phyloP scores from a whole-genome alignment of 306 rosid species.

The Psophocarpus tetragonolobus region DNA sequence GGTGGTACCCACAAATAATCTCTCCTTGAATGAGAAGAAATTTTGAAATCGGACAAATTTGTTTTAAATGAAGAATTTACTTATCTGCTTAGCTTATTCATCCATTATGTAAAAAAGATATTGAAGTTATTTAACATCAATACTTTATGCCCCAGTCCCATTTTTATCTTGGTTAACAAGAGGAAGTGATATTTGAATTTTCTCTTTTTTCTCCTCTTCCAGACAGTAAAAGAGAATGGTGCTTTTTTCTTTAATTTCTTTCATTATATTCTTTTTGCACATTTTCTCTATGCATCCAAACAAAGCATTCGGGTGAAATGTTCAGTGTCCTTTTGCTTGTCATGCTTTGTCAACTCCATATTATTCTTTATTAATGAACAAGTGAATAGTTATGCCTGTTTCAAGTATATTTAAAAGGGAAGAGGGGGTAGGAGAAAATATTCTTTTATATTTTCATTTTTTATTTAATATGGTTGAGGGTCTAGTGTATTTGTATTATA shows the following conservation, averaged over 20 bases:
- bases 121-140: not conserved
- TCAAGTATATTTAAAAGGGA: not conserved
- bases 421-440: not conserved
- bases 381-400: not conserved
- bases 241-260: not conserved
- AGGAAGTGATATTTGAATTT: not conserved
- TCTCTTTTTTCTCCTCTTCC: not conserved
- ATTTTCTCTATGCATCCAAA: not conserved
- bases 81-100: not conserved
- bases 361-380: not conserved
- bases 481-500: constrained; percentile 16
- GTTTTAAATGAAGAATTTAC: not conserved
- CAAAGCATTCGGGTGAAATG: not conserved
- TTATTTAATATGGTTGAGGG: not conserved
- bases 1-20: not conserved
- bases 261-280: not conserved
- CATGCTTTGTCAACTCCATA: not conserved
- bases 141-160: not conserved
- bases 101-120: not conserved
- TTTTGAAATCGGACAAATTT: not conserved
- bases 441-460: constrained; percentile 17
- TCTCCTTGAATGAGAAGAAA: not conserved
- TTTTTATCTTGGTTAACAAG: not conserved
- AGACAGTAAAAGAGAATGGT: not conserved
- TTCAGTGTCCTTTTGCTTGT: not conserved